Evolutionary conservation across 106 monocot genomes (phyloP), one percentile per base, ranked within the genome.

Genomic region (Platanthera guangdongensis): DNA sequence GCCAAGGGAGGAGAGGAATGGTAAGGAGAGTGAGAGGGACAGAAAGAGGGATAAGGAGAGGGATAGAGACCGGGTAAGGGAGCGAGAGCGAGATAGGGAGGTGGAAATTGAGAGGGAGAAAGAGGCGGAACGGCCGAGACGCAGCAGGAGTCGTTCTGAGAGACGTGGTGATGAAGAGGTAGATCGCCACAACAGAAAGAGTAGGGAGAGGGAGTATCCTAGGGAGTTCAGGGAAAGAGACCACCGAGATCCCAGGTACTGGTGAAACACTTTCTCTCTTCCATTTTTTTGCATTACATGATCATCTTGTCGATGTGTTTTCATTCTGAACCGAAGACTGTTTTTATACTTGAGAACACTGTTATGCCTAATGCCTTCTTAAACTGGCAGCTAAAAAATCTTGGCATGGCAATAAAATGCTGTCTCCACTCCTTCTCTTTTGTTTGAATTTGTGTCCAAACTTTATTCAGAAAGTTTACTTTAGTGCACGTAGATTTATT

Each of bases 91-190:
- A 48, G 88, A 83, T 30, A 67, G 51, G 59, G 90, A 92, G 47
- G 39, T 39, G 75, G 81, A 75, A 9, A 45, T 48, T 46, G 71
- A 76, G 11, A 72, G 52, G 74, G 62, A 71, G 2, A 74, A 51
- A 68, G 74, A 77, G 7, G 83, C 16, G 73, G 86, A 75, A 5
- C 3, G 81, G 39, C 72, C 74, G 0, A 68, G 81, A 59, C 77
- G 86, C 69, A 91, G 88, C 75, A 52, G 80, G 51, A 88, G 90
- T 74, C 77, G 83, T 21, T 83, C 85, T 9, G 93, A 86, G 78
- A 88, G 82, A 76, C 69, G 70, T 30, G 80, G 47, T 4, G 87
- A 83, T 0, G 82, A 84, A 52, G 93, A 93, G 47, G 68, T 54
- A 2, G 76, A 84, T 14, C 76, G 54, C 55, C 10, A 71, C 15